These are phyloP conservation scores for Barnettozyma hawaiiensis DNA, from an alignment of 1,139 yeast genomes.

Conservation along the genomic window DNA sequence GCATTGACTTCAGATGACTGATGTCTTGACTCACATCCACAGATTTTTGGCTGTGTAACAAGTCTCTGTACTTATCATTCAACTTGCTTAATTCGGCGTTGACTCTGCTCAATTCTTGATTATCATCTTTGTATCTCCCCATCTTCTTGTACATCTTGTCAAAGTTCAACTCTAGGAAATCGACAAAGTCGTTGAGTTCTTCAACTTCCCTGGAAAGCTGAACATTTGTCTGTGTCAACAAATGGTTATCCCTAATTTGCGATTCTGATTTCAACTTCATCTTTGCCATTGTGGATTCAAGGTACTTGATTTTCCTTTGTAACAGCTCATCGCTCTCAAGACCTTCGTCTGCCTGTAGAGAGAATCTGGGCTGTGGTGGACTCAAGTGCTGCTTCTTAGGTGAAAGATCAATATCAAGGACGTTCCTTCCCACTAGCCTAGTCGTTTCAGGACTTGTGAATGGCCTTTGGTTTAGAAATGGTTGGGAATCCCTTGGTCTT, in stretches of 20 bases:
- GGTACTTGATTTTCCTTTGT: constrained; percentile 8
- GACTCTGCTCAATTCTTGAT: constrained; percentile 8
- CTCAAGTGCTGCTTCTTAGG: constrained; percentile 8
- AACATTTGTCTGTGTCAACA: constrained; percentile 8
- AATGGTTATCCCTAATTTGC: constrained; percentile 4
- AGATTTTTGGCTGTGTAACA: constrained; percentile 1
- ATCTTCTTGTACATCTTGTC: constrained; percentile 16
- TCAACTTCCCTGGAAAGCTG: constrained; percentile 10
- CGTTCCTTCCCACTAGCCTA: constrained; percentile 1
- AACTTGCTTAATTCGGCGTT: constrained; percentile 9
- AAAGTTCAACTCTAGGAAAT: constrained; percentile 20
- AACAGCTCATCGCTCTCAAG: neutral
- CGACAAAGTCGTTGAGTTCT: constrained; percentile 16
- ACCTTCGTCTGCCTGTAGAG: neutral
- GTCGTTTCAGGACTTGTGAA: constrained; percentile 5
- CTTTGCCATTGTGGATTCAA: constrained; percentile 11
- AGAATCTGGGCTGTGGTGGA: neutral
- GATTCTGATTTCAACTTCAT: constrained; percentile 3
- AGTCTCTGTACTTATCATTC: constrained; percentile 8
- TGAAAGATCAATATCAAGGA: constrained; percentile 1
- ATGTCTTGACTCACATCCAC: constrained; percentile 2
- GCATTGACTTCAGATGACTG: neutral
- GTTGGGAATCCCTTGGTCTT: constrained; percentile 5
- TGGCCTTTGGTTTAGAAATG: constrained; percentile 1
- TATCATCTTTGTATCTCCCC: constrained; percentile 15